Evolutionary conservation across 495 filamentous ascomycete genomes (phyloP).

Genomic region (Penicillium egyptiacum): DNA sequence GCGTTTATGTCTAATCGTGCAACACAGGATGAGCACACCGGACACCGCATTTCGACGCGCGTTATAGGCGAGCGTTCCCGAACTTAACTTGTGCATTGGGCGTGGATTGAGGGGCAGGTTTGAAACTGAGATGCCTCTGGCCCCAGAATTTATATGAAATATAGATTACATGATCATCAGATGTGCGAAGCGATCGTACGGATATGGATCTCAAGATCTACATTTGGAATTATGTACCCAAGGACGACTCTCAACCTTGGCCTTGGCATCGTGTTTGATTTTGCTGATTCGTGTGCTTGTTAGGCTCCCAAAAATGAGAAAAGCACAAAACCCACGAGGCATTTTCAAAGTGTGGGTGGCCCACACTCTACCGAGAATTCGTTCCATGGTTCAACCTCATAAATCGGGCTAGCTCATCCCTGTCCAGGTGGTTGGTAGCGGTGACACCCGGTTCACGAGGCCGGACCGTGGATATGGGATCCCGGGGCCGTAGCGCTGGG

Average conservation of each 20-base stretch:
- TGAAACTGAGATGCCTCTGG: not conserved
- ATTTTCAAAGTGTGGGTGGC: constrained; percentile 1
- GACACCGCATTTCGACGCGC: not conserved
- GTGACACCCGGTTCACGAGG: constrained; percentile 17
- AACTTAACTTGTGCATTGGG: not conserved
- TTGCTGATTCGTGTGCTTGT: not conserved
- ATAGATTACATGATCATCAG: not conserved
- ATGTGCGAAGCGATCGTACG: not conserved
- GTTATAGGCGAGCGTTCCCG: not conserved
- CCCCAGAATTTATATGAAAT: not conserved
- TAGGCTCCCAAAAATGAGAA: not conserved
- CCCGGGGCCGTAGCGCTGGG: constrained; percentile 23
- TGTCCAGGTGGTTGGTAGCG: not conserved
- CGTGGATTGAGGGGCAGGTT: not conserved
- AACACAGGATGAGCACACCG: too few relatives aligned
- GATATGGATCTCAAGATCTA: not conserved
- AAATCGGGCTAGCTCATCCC: constrained; percentile 22
- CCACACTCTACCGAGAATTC: not conserved
- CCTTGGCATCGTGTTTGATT: not conserved
- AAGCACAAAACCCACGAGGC: not conserved
- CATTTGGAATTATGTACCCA: not conserved
- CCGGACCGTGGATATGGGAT: constrained; percentile 20
- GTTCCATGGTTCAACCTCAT: constrained; percentile 16
- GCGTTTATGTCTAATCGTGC: not conserved
- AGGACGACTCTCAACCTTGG: not conserved